phyloP scores from a whole-genome alignment of 495 filamentous ascomycete genomes.

The Astrothelium macrocarpum region DNA sequence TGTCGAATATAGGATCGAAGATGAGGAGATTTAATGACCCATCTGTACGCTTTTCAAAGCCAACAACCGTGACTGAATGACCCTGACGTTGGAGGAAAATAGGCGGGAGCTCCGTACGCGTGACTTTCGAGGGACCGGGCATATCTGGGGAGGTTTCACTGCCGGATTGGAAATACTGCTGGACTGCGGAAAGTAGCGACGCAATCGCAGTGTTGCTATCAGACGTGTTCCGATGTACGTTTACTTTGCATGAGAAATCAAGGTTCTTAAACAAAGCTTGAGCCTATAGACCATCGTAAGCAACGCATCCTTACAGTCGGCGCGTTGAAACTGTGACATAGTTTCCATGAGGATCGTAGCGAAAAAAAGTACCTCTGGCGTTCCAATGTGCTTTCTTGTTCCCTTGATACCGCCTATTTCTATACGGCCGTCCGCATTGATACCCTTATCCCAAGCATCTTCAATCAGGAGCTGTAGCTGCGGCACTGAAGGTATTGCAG shows the following conservation, averaged over 20 bases:
- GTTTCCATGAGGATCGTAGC: not conserved
- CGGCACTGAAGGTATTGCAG: constrained; percentile 60
- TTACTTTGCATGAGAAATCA: constrained; percentile 7
- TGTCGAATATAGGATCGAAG: constrained; percentile 80
- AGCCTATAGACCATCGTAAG: not conserved
- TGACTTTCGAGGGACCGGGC: constrained; percentile 11
- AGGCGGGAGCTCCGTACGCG: constrained; percentile 60
- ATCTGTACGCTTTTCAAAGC: constrained; percentile 57
- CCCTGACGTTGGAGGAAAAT: constrained; percentile 86
- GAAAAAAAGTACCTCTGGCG: constrained; percentile 49
- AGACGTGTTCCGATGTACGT: not conserved
- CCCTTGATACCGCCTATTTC: constrained; percentile 85
- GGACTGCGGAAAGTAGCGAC: constrained; percentile 54
- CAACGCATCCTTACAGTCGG: not conserved
- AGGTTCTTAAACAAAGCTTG: constrained; percentile 13
- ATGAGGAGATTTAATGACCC: constrained; percentile 65
- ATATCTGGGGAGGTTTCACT: not conserved
- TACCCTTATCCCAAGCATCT: constrained; percentile 75
- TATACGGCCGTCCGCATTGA: constrained; percentile 59
- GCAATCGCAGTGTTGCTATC: constrained; percentile 19
- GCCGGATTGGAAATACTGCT: constrained; percentile 58
- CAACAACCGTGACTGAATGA: constrained; percentile 86
- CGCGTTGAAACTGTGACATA: not conserved
- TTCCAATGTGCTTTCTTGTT: constrained; percentile 91
- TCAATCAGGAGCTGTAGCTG: constrained; percentile 83